These are phyloP conservation scores for Pseudocercospora crystallina DNA, from an alignment of 2,329 filamentous ascomycete species.

Conservation along the genomic window DNA sequence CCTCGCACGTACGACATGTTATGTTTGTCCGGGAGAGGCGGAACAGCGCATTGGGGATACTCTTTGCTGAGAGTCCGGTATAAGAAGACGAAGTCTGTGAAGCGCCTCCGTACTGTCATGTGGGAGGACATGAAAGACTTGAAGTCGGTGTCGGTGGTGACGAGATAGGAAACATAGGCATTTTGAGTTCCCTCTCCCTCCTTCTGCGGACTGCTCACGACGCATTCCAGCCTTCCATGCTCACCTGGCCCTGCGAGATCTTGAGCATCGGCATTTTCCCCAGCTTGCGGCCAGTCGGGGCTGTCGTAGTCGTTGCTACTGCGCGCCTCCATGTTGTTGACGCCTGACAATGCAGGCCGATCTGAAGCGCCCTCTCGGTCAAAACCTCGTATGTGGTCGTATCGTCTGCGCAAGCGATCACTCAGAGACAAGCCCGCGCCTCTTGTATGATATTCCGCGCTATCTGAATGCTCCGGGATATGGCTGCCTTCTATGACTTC, in stretches of 20 bases:
- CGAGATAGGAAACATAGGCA: slow-evolving; percentile 91
- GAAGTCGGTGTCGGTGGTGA: slow-evolving; percentile 91
- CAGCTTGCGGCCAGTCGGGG: slow-evolving; percentile 67
- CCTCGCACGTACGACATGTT: slow-evolving; percentile 98
- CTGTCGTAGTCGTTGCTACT: slow-evolving; percentile 71
- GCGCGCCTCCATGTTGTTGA: slow-evolving; percentile 29
- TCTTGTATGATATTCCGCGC: no score
- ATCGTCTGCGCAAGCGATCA: no score
- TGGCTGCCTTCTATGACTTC: slow-evolving; percentile 20
- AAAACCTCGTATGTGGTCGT: no score
- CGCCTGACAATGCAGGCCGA: slow-evolving; percentile 11
- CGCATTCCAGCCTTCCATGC: slow-evolving; percentile 76
- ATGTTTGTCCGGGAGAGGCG: slow-evolving; percentile 95
- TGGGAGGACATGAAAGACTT: slow-evolving; percentile 82
- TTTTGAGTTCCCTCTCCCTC: slow-evolving; percentile 97
- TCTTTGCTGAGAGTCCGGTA: slow-evolving; percentile 86
- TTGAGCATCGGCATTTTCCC: slow-evolving; percentile 52
- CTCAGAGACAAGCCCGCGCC: no score
- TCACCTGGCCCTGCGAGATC: slow-evolving; percentile 65
- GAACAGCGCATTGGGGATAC: slow-evolving; percentile 88
- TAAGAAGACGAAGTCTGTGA: slow-evolving; percentile 96
- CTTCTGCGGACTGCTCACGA: slow-evolving; percentile 80
- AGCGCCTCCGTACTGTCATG: slow-evolving; percentile 80
- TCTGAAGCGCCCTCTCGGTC: no score
- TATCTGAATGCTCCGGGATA: slow-evolving; percentile 1